Conservation (phyloP, 345 rosid species). For the Dovyalis caffra region DNA sequence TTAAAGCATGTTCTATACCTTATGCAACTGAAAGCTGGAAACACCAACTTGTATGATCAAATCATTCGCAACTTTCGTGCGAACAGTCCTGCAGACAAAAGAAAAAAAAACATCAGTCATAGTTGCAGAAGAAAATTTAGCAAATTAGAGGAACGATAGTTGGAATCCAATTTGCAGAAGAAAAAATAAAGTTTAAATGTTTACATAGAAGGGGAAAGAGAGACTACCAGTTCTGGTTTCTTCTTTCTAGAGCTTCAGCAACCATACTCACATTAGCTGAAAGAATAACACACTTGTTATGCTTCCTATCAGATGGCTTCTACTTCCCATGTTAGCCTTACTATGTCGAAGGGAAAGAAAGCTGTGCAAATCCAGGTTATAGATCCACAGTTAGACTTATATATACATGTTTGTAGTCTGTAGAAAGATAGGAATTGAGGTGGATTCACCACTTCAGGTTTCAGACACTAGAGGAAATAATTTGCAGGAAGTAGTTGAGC, state of each 20-base stretch:
- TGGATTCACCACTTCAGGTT: not conserved
- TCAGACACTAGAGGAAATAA: not conserved
- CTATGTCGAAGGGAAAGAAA: not conserved
- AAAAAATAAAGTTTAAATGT: not conserved
- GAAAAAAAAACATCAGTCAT: not conserved
- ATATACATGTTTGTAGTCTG: not conserved
- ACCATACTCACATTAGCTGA: slow-evolving; percentile 25
- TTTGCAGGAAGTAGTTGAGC: slow-evolving; percentile 13
- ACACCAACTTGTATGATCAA: slow-evolving; percentile 47
- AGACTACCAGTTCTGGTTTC: slow-evolving; percentile 39
- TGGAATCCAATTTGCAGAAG: not conserved
- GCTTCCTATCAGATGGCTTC: slow-evolving; percentile 20
- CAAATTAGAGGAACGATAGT: not conserved
- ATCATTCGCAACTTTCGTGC: slow-evolving; percentile 38
- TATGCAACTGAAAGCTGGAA: slow-evolving; percentile 53
- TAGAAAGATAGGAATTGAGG: not conserved
- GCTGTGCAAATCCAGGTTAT: slow-evolving; percentile 24
- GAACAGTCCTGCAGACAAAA: slow-evolving; percentile 40
- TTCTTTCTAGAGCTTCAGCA: slow-evolving; percentile 42
- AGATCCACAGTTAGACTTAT: not conserved
- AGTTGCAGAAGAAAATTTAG: not conserved
- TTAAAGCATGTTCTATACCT: slow-evolving; percentile 29
- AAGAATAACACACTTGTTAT: slow-evolving; percentile 34
- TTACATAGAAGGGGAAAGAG: not conserved
- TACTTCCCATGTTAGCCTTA: slow-evolving; percentile 14